phyloP scores from a whole-genome alignment of 2,329 filamentous ascomycete genomes.

The Colletotrichum siamense region DNA sequence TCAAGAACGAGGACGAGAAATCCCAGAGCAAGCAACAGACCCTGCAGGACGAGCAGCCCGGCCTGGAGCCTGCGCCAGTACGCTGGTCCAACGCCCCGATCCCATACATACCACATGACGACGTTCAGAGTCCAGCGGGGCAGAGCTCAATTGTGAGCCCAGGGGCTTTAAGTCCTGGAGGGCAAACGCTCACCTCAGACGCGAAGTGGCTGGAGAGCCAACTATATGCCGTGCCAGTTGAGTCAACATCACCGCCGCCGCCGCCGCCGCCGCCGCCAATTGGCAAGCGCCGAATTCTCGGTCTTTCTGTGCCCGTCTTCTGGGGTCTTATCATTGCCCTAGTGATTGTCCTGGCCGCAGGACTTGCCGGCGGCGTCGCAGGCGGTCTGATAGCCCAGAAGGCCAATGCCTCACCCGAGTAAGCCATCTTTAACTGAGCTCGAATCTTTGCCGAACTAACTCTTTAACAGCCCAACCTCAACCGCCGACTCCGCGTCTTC shows the following conservation, averaged over 20 bases:
- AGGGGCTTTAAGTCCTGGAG: background rate
- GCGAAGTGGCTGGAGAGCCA: background rate
- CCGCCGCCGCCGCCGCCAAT: background rate
- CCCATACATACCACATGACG: background rate
- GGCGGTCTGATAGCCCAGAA: slow-evolving; percentile 22
- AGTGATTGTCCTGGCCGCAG: slow-evolving; percentile 21
- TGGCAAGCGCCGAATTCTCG: slow-evolving; percentile 11
- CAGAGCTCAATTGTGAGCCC: background rate
- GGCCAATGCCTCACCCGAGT: background rate
- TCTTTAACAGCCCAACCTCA: background rate
- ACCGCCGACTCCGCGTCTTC: background rate
- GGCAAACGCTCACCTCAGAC: background rate
- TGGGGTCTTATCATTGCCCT: slow-evolving; percentile 21
- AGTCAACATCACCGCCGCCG: background rate
- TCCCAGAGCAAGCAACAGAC: background rate
- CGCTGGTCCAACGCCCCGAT: background rate
- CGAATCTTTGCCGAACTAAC: background rate
- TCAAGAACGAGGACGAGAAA: background rate
- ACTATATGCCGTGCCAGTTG: background rate
- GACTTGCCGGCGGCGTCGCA: slow-evolving; percentile 24
- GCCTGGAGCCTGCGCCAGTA: background rate
- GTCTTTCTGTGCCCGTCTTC: slow-evolving; percentile 23
- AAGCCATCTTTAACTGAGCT: background rate
- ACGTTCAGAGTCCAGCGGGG: background rate
- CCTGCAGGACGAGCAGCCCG: background rate